Evolutionary conservation across 73 alveolate genomes (phyloP).

Genomic region (Symbiodinium natans): DNA sequence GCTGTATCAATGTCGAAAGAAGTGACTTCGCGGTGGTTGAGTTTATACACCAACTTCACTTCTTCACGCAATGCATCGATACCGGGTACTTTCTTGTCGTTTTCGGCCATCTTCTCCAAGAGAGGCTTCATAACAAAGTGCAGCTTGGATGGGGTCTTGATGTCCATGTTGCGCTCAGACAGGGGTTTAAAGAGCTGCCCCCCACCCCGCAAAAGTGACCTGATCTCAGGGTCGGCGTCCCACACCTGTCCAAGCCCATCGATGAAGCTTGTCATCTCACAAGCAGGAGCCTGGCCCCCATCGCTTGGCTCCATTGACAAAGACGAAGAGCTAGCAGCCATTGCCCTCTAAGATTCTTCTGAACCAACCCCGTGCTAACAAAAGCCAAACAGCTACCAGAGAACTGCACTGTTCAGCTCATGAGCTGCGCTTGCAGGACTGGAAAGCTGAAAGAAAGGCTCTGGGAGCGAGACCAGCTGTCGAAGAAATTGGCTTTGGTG

Average conservation of each 20-base stretch:
- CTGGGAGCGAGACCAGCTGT: background rate
- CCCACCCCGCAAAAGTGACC: background rate
- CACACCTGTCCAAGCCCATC: too few relatives aligned
- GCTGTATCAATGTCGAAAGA: background rate
- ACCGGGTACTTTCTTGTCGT: background rate
- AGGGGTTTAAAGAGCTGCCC: background rate
- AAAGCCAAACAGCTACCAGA: background rate
- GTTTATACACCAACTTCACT: background rate
- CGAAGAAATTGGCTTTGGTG: too few relatives aligned
- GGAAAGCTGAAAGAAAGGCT: background rate
- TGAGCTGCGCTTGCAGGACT: background rate
- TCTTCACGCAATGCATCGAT: background rate
- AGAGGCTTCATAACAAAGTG: background rate
- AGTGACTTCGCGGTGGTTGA: background rate
- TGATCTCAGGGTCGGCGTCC: background rate
- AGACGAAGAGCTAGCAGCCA: background rate
- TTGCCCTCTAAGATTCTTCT: background rate
- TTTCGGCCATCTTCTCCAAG: background rate
- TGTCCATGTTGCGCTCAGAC: background rate
- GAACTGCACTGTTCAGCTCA: too few relatives aligned
- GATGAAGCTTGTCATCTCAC: background rate
- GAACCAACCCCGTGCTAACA: background rate
- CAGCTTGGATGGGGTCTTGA: background rate
- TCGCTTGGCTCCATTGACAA: background rate
- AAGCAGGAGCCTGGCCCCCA: background rate